phyloP scores from a whole-genome alignment of 1,284 basidiomycete genomes.

The Fomitopsis palustris region DNA sequence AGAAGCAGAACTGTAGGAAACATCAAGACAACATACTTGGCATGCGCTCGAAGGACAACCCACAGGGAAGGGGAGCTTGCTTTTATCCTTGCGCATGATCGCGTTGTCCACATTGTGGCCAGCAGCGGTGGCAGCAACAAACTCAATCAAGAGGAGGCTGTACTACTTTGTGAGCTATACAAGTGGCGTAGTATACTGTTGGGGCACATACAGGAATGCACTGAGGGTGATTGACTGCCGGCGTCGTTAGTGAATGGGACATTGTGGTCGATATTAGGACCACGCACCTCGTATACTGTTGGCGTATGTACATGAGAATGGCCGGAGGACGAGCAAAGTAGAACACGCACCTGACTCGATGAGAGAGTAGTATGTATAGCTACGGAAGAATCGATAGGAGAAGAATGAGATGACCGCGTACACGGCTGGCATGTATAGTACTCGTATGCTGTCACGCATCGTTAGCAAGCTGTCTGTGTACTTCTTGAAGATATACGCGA shows the following conservation, averaged over 20 bases:
- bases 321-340: background rate
- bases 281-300: slow-evolving; percentile 43
- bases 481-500: too few relatives aligned
- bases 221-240: slow-evolving; percentile 69
- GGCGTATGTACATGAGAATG: background rate
- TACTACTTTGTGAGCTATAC: slow-evolving; percentile 18
- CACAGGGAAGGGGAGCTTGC: slow-evolving; percentile 70
- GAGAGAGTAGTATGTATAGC: slow-evolving; percentile 80
- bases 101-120: slow-evolving; percentile 63
- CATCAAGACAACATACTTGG: background rate
- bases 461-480: too few relatives aligned
- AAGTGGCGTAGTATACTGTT: background rate
- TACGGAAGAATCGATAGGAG: slow-evolving; percentile 81
- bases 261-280: background rate
- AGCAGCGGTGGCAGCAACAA: slow-evolving; percentile 66
- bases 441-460: slow-evolving; percentile 48
- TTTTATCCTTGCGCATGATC: slow-evolving; percentile 78
- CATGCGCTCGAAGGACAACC: slow-evolving; percentile 16
- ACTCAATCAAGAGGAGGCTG: slow-evolving; percentile 81
- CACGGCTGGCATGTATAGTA: slow-evolving; percentile 77
- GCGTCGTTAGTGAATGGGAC: background rate
- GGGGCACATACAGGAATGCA: slow-evolving; percentile 66
- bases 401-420: slow-evolving; percentile 88
- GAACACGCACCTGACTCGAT: slow-evolving; percentile 57
- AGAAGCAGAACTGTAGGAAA: slow-evolving; percentile 57